phyloP scores from a whole-genome alignment of 129 eudicot genomes.

The Helianthus tuberosus region DNA sequence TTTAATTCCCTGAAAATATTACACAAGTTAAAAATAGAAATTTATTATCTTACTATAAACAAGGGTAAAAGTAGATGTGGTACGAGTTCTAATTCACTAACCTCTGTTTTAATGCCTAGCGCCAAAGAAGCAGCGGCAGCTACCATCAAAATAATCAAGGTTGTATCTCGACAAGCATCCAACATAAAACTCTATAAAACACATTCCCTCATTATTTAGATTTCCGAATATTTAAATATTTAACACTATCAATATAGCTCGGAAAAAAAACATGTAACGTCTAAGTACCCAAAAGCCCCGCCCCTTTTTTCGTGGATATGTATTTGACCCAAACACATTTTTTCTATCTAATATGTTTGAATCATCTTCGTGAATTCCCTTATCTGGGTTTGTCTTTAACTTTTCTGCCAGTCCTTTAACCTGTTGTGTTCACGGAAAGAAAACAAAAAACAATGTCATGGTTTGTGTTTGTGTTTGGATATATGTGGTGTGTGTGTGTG shows the following conservation, averaged over 20 bases:
- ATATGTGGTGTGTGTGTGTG: background rate
- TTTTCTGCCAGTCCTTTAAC: slow-evolving; percentile 70
- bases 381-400: slow-evolving; percentile 61
- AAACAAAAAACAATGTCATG: slow-evolving; percentile 22
- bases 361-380: slow-evolving; percentile 77
- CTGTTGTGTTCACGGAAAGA: slow-evolving; percentile 34
- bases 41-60: background rate
- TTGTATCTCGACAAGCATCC: slow-evolving; percentile 91
- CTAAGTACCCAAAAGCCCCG: slow-evolving; percentile 83
- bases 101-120: slow-evolving; percentile 96
- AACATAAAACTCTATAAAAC: slow-evolving; percentile 64
- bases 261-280: background rate
- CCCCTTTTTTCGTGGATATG: slow-evolving; percentile 90
- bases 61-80: background rate
- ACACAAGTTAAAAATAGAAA: slow-evolving; percentile 4
- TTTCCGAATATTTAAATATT: background rate
- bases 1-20: slow-evolving; percentile 65
- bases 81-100: slow-evolving; percentile 28
- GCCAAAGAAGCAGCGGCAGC: slow-evolving; percentile 97
- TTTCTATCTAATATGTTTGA: slow-evolving; percentile 55
- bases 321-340: slow-evolving; percentile 78
- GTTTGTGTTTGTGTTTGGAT: background rate
- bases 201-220: background rate
- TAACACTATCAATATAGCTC: slow-evolving; percentile 9
- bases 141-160: slow-evolving; percentile 89